Evolutionary conservation across 192 early-diverging fungal genomes (phyloP), one percentile per base, ranked within the genome.

Genomic region (Linnemannia elongata): DNA sequence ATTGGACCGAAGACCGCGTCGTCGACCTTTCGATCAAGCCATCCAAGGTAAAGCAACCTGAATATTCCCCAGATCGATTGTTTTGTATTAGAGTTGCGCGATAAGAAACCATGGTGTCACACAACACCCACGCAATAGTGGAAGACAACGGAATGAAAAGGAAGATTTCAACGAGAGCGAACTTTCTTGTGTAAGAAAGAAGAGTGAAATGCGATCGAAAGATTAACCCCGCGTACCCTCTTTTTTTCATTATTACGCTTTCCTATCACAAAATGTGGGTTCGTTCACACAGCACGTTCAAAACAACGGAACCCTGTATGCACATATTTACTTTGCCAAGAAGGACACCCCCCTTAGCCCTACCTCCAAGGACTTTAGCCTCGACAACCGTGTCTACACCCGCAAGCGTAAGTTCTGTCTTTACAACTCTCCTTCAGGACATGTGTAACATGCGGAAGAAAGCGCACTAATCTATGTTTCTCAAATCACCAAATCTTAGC

Each of bases 311-410:
- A 90, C 93, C 18, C 72, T 93, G 0, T 94, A 91, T 69, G 93
- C 93, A 39, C 93, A 94, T 55, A 88, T 94, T n/a, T 94, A 91
- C 90, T 80, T 94, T 45, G 78, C 86, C 39, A 88, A 88, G 44
- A 68, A 89, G 13, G 80, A 81, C 33, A 79, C 82, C 8, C 63
- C 87, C 8, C 81, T 92, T 45, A 75, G 93, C 82, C 93, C 93
- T 20, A 27, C 44, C 15, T 73, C 82, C 55, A 57, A 52, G 38
- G 74, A 52, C 7, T 94, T 87, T 77, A 76, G 88, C 66, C 33
- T 85, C 54, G 85, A 92, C 72, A 79, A 87, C 36, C 85, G 88
- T 13, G 89, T 92, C 10, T 92, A 93, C 78, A 24, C 75, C 71
- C 79, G 91, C 30, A 91, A 93, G 75, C 73, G 92, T 93, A 90